These are phyloP conservation scores for Rhododendron ovatum DNA, from an alignment of 148 eudicot species.

Conservation along the genomic window DNA sequence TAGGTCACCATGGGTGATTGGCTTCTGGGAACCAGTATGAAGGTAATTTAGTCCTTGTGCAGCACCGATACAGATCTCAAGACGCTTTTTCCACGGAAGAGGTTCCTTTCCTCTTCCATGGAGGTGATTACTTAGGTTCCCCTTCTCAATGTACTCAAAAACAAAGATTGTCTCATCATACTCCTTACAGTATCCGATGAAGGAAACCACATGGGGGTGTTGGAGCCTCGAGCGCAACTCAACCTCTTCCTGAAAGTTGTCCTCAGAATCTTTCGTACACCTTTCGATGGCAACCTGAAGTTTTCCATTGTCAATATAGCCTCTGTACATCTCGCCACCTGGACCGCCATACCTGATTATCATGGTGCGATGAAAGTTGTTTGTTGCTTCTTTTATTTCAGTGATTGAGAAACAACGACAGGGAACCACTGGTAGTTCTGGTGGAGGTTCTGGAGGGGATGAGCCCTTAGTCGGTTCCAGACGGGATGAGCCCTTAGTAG, in stretches of 20 bases:
- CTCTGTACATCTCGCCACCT: background rate
- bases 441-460: background rate
- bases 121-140: constrained; percentile 1
- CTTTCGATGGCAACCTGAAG: constrained; percentile 1
- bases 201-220: background rate
- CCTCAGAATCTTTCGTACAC: background rate
- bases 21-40: constrained; percentile 7
- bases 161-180: constrained; percentile 2
- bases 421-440: background rate
- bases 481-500: too few relatives aligned
- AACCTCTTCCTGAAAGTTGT: background rate
- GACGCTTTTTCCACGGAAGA: constrained; percentile 20
- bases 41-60: constrained; percentile 18
- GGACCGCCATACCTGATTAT: background rate
- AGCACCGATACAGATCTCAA: constrained; percentile 12
- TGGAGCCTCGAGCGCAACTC: constrained; percentile 3
- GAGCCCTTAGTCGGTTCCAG: too few relatives aligned
- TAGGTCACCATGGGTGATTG: constrained; percentile 12
- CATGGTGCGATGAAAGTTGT: background rate
- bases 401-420: background rate
- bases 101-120: background rate
- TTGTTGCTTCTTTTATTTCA: constrained; percentile 6
- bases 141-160: constrained; percentile 6
- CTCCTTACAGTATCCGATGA: constrained; percentile 15
- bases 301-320: background rate